Conservation (phyloP, 164 flowering plant genomes). For the Stephania cephalantha region DNA sequence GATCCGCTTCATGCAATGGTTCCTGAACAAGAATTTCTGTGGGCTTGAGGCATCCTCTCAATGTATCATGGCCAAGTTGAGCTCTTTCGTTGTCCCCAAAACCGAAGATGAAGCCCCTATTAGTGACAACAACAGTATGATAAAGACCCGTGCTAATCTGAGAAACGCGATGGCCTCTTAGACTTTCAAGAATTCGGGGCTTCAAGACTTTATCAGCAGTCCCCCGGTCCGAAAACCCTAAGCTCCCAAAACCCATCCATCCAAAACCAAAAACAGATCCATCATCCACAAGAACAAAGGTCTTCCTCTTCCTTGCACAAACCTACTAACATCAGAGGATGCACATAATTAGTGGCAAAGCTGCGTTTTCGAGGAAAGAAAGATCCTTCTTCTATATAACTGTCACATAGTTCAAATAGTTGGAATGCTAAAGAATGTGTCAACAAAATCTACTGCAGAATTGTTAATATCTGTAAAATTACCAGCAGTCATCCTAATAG, state of each 20-base stretch:
- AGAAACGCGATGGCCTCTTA: constrained; percentile 59
- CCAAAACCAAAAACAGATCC: constrained; percentile 86
- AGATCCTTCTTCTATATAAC: too few species aligned
- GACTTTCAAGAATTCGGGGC: constrained; percentile 62
- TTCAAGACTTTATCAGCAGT: constrained; percentile 58
- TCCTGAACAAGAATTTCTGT: constrained; percentile 39
- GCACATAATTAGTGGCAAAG: neutral
- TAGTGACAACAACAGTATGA: constrained; percentile 73
- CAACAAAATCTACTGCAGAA: too few species aligned
- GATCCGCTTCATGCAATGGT: constrained; percentile 1
- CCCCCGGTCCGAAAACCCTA: constrained; percentile 77
- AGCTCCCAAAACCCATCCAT: constrained; percentile 92
- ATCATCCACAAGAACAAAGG: constrained; percentile 65
- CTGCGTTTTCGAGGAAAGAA: too few species aligned
- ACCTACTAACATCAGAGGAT: constrained; percentile 39
- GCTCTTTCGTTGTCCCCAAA: constrained; percentile 94
- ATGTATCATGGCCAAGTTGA: constrained; percentile 75
- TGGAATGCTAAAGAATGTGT: too few species aligned
- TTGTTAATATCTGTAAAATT: too few species aligned
- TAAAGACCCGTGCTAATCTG: constrained; percentile 89
- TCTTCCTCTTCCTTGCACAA: constrained; percentile 91
- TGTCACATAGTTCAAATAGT: too few species aligned
- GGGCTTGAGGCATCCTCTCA: constrained; percentile 74
- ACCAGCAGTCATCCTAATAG: too few species aligned
- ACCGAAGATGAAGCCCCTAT: constrained; percentile 62